Percentiles rank a stretch among this genome's conserved stretches.
These are phyloP conservation scores for Boletus subcaerulescens DNA, from an alignment of 768 basidiomycete species.

Conservation along the genomic window DNA sequence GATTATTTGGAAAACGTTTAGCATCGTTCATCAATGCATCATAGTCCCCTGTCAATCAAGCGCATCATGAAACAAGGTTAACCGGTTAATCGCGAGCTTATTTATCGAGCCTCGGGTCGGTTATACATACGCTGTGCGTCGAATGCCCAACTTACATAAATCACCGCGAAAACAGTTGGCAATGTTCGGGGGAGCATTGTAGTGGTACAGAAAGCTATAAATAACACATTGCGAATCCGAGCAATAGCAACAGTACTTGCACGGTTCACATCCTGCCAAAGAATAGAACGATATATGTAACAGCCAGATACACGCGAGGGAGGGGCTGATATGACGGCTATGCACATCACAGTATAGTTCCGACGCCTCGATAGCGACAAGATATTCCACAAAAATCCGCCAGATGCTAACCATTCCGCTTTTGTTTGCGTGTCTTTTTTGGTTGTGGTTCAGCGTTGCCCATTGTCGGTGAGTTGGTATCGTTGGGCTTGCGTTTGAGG, in stretches of 20 bases:
- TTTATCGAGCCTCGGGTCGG: slow-evolving; percentile 6
- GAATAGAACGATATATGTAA: slow-evolving; percentile 31
- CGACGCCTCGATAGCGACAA: slow-evolving; percentile 29
- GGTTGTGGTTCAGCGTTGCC: slow-evolving; percentile 45
- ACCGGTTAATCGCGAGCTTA: slow-evolving; percentile 11
- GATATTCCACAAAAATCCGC: slow-evolving; percentile 33
- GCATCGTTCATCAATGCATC: slow-evolving; percentile 8
- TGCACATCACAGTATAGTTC: slow-evolving; percentile 30
- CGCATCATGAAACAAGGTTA: slow-evolving; percentile 6
- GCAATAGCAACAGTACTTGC: slow-evolving; percentile 17
- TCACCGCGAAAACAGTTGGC: slow-evolving; percentile 11
- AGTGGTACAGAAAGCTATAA: slow-evolving; percentile 37
- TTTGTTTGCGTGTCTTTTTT: slow-evolving; percentile 55
- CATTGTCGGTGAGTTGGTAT: slow-evolving; percentile 51
- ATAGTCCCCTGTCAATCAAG: background rate
- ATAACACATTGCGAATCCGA: slow-evolving; percentile 34
- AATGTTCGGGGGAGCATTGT: slow-evolving; percentile 22
- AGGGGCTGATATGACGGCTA: slow-evolving; percentile 14
- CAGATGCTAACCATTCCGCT: slow-evolving; percentile 47
- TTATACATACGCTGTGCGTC: background rate
- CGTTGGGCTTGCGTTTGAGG: slow-evolving; percentile 53
- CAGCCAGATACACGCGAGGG: slow-evolving; percentile 17
- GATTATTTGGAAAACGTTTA: slow-evolving; percentile 4
- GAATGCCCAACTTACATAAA: background rate
- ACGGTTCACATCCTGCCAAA: slow-evolving; percentile 23